These are phyloP conservation scores for Ascosphaera apis DNA, from an alignment of 2,329 filamentous ascomycete genomes.

Conservation along the genomic window DNA sequence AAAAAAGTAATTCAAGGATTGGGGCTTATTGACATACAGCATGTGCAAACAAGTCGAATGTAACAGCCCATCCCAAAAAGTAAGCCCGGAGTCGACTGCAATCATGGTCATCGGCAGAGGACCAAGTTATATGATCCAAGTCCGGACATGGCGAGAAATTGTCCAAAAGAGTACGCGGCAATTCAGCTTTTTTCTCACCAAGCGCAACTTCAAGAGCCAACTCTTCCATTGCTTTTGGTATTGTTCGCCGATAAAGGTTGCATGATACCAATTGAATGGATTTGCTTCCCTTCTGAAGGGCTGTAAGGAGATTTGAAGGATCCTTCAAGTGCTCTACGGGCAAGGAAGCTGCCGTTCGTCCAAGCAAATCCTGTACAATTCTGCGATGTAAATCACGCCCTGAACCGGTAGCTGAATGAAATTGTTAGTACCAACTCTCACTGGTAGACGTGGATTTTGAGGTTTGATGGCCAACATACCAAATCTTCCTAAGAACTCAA, in stretches of 20 bases:
- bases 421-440: constrained; percentile 2
- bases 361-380: constrained; percentile 53
- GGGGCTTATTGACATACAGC: constrained; percentile 23
- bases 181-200: constrained; percentile 13
- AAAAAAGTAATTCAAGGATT: neutral
- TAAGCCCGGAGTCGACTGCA: constrained; percentile 54
- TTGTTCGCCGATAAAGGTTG: constrained; percentile 52
- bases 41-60: constrained; percentile 64
- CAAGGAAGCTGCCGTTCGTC: constrained; percentile 42
- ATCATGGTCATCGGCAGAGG: constrained; percentile 39
- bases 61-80: constrained; percentile 66
- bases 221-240: constrained; percentile 57
- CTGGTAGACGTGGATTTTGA: too few relatives aligned
- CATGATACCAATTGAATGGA: constrained; percentile 64
- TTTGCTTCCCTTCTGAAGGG: constrained; percentile 53
- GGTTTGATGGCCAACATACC: too few relatives aligned
- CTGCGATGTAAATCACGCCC: constrained; percentile 41
- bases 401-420: constrained; percentile 22
- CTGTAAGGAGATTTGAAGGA: constrained; percentile 44
- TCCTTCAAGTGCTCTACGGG: constrained; percentile 39
- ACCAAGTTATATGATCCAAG: constrained; percentile 40
- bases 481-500: constrained; percentile 18
- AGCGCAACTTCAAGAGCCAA: constrained; percentile 51
- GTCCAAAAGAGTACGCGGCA: neutral
- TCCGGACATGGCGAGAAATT: constrained; percentile 59